A percentile compares a stretch with the other conserved stretches of the same genome.
Evolutionary conservation across 345 rosid genomes (phyloP).

Genomic region (Populus nigra): DNA sequence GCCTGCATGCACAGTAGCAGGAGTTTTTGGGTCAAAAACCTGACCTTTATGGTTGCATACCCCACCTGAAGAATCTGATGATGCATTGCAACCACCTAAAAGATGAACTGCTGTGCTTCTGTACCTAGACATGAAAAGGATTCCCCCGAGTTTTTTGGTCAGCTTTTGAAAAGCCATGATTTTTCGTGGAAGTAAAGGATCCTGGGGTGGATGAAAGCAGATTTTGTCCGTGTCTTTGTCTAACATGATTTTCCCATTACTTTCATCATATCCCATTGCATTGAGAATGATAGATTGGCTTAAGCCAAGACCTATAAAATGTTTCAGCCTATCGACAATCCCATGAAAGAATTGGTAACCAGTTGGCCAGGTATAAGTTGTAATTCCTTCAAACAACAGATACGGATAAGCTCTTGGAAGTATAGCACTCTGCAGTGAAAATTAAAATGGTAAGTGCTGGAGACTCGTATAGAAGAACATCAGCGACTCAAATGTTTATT

Average conservation of each 20-base stretch:
- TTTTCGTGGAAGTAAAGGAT: constrained; percentile 35
- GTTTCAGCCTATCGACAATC: constrained; percentile 35
- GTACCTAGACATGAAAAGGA: constrained; percentile 42
- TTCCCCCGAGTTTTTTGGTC: constrained; percentile 41
- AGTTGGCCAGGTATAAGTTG: constrained; percentile 43
- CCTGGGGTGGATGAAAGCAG: constrained; percentile 33
- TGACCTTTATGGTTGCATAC: constrained; percentile 45
- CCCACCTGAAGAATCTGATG: constrained; percentile 35
- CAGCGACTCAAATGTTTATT: too few species aligned
- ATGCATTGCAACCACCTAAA: constrained; percentile 50
- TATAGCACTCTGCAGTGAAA: constrained; percentile 33
- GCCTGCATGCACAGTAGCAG: constrained; percentile 33
- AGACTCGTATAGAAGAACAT: background rate
- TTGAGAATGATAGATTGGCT: constrained; percentile 34
- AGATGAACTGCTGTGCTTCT: constrained; percentile 46
- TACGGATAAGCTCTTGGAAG: constrained; percentile 45
- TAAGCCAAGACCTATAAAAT: constrained; percentile 19
- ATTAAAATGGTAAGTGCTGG: background rate
- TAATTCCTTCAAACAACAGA: constrained; percentile 41
- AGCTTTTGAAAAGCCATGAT: constrained; percentile 38
- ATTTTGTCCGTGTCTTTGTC: constrained; percentile 27
- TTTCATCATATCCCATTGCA: constrained; percentile 44
- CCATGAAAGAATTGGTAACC: constrained; percentile 45
- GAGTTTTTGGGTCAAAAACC: constrained; percentile 32
- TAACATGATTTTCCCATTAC: constrained; percentile 36